Conservation (phyloP, 768 basidiomycete genomes). For the Lentinula raphanica region DNA sequence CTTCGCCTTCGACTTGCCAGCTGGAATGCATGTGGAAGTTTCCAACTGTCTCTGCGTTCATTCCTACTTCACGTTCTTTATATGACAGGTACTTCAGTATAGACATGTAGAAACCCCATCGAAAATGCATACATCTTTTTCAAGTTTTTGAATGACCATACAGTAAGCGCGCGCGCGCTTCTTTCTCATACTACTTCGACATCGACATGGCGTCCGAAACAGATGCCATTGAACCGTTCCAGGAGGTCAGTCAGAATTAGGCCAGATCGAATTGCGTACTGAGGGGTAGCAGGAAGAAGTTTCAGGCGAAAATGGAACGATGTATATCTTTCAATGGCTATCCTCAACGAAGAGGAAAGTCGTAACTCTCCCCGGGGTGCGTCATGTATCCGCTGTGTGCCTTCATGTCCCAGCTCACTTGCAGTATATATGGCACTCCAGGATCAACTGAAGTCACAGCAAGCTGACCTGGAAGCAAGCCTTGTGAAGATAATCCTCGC, state of each 20-base stretch:
- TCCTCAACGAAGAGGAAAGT: conserved; percentile 58
- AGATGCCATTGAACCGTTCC: conserved; percentile 15
- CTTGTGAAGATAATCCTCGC: conserved; percentile 67
- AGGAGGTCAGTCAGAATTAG: conserved; percentile 13
- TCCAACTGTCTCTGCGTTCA: neutral
- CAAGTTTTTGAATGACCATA: too few species aligned
- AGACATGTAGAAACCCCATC: neutral
- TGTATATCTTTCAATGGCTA: conserved; percentile 84
- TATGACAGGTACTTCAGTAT: neutral
- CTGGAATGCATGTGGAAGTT: neutral
- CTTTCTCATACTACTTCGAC: neutral
- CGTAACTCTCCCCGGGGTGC: conserved; percentile 44
- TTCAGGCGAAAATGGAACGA: conserved; percentile 69
- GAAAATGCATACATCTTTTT: neutral
- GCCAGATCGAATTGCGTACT: neutral
- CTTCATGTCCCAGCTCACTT: conserved; percentile 5
- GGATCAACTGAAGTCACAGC: conserved; percentile 63
- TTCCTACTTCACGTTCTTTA: neutral
- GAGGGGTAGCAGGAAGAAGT: conserved; percentile 50
- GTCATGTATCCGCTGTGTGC: conserved; percentile 21
- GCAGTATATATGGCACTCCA: conserved; percentile 24
- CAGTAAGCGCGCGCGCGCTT: neutral
- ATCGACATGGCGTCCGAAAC: conserved; percentile 14
- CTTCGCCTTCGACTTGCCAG: neutral
- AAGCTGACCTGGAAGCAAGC: conserved; percentile 54